These are phyloP conservation scores for Pythium brassicae DNA, from an alignment of 352 stramenopile genomes.

Conservation along the genomic window DNA sequence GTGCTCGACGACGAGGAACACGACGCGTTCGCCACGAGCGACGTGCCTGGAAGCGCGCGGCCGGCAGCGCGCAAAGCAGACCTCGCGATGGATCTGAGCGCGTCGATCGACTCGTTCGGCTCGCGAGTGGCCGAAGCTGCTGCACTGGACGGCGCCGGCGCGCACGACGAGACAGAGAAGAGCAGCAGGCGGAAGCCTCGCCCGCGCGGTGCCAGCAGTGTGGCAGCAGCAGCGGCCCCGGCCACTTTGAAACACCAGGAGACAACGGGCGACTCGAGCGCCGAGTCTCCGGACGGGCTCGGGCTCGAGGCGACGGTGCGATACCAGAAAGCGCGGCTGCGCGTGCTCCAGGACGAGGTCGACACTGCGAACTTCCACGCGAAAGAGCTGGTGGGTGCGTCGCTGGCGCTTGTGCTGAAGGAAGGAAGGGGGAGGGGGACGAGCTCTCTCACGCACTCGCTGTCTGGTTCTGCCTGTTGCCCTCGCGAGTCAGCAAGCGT, in stretches of 20 bases:
- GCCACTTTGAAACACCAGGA: slow-evolving; percentile 2
- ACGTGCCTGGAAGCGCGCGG: neutral
- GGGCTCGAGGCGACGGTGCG: slow-evolving; percentile 57
- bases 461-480: too few species aligned
- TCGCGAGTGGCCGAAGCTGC: slow-evolving; percentile 1
- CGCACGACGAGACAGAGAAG: neutral
- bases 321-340: slow-evolving; percentile 71
- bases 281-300: slow-evolving; percentile 27
- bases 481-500: slow-evolving; percentile 43
- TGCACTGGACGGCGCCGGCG: neutral
- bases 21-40: neutral
- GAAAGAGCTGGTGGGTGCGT: slow-evolving; percentile 42
- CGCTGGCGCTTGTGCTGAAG: neutral
- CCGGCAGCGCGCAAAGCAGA: slow-evolving; percentile 3
- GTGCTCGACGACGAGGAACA: slow-evolving; percentile 5
- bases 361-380: slow-evolving; percentile 31
- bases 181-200: neutral
- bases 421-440: too few species aligned
- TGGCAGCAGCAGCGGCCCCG: neutral
- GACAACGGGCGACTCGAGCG: neutral
- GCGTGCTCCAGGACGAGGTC: slow-evolving; percentile 66
- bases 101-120: slow-evolving; percentile 47
- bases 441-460: too few species aligned
- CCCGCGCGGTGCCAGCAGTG: neutral
- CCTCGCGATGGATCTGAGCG: slow-evolving; percentile 44